A percentile compares a stretch with the other conserved stretches of the same genome.
These are phyloP conservation scores for Tulasnella sp. DNA, from an alignment of 768 basidiomycete genomes.

Conservation along the genomic window DNA sequence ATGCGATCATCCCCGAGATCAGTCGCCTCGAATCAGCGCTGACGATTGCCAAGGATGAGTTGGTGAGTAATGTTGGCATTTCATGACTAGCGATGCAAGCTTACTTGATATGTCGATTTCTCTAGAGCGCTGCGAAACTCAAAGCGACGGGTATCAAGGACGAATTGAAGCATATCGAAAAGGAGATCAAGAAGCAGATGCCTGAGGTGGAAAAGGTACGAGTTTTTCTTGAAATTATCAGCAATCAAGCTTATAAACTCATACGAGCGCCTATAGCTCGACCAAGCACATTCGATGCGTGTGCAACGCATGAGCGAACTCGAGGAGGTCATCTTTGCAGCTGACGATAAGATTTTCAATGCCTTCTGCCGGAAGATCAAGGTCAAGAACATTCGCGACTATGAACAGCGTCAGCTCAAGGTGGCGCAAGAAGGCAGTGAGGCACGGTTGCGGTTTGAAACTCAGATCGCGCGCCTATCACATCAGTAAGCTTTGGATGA, in stretches of 20 bases:
- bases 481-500: conserved; percentile 53
- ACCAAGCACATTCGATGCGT: conserved; percentile 36
- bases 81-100: not conserved
- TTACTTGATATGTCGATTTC: not conserved
- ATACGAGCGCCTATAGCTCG: not conserved
- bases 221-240: not conserved
- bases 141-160: conserved; percentile 69
- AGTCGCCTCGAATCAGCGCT: conserved; percentile 68
- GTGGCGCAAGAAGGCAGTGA: conserved; percentile 82
- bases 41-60: conserved; percentile 66
- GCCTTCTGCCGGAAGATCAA: conserved; percentile 71
- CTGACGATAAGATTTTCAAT: conserved; percentile 70
- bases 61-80: conserved; percentile 38
- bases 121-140: conserved; percentile 61
- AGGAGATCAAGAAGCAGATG: conserved; percentile 50
- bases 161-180: conserved; percentile 71
- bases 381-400: conserved; percentile 76
- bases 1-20: conserved; percentile 64
- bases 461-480: conserved; percentile 71
- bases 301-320: conserved; percentile 45
- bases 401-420: conserved; percentile 83
- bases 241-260: not conserved
- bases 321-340: conserved; percentile 48
- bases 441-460: conserved; percentile 69
- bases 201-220: conserved; percentile 64